These are phyloP conservation scores for Phytophthora europaea DNA, from an alignment of 352 stramenopile genomes.

Conservation along the genomic window DNA sequence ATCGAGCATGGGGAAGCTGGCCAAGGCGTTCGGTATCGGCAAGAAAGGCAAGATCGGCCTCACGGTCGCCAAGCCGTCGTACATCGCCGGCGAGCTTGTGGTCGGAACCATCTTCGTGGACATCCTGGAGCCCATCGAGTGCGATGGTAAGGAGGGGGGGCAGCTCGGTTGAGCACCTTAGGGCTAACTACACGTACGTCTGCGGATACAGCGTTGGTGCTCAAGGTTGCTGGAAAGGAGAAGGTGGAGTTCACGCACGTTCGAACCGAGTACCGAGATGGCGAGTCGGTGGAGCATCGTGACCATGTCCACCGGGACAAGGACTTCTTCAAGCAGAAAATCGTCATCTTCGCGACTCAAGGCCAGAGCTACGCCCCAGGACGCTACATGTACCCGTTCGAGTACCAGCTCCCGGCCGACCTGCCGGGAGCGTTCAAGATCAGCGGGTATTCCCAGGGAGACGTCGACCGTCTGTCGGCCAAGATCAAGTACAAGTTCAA, in stretches of 20 bases:
- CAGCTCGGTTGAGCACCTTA: not conserved
- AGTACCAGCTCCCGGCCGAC: slow-evolving; percentile 63
- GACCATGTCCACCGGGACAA: slow-evolving; percentile 48
- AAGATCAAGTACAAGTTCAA: slow-evolving; percentile 88
- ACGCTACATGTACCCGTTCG: slow-evolving; percentile 72
- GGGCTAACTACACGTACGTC: not conserved
- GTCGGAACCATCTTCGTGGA: slow-evolving; percentile 64
- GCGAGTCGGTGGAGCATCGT: slow-evolving; percentile 36
- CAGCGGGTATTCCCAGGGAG: slow-evolving; percentile 52
- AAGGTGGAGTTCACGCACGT: slow-evolving; percentile 65
- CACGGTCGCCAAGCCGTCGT: slow-evolving; percentile 61
- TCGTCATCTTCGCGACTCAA: slow-evolving; percentile 61
- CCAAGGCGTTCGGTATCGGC: slow-evolving; percentile 57
- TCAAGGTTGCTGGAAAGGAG: slow-evolving; percentile 76
- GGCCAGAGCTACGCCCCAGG: slow-evolving; percentile 47
- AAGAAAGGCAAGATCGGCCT: slow-evolving; percentile 77
- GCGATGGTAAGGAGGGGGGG: slow-evolving; percentile 49
- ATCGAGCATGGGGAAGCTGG: slow-evolving; percentile 60
- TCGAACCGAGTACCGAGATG: slow-evolving; percentile 34
- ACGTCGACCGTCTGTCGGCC: slow-evolving; percentile 54
- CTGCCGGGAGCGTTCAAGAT: slow-evolving; percentile 70
- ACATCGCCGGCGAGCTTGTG: slow-evolving; percentile 71
- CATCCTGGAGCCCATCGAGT: slow-evolving; percentile 67
- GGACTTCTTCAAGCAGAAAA: slow-evolving; percentile 80
- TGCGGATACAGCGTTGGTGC: slow-evolving; percentile 54